Conservation (phyloP, 306 rosid species). For the Castanea crenata region DNA sequence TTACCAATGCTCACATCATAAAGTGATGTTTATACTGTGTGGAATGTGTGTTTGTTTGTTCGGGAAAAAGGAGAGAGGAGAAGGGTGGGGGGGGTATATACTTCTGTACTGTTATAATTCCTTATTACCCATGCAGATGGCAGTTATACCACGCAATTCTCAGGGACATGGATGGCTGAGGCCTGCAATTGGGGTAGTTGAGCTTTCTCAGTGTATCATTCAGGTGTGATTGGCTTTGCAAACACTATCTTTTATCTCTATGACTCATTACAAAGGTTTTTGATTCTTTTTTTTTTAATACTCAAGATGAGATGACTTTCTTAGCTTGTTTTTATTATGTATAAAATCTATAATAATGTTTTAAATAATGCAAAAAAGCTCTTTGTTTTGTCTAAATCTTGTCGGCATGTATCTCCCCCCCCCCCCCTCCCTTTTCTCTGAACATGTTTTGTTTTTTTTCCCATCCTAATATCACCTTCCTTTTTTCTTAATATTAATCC, state of each 20-base stretch:
- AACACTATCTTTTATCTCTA: not conserved
- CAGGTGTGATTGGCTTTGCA: slow-evolving; percentile 56
- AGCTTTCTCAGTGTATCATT: slow-evolving; percentile 93
- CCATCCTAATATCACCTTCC: not conserved
- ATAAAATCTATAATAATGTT: not conserved
- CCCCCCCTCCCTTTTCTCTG: not conserved
- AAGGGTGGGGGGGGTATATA: not conserved
- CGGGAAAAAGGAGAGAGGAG: no score
- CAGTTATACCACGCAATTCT: slow-evolving; percentile 85
- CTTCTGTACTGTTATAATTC: not conserved
- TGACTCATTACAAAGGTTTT: not conserved
- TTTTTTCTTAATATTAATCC: not conserved
- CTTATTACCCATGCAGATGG: slow-evolving; percentile 55
- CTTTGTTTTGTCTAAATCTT: not conserved
- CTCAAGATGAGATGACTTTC: not conserved
- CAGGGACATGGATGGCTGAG: slow-evolving; percentile 99
- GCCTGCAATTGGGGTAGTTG: slow-evolving; percentile 94
- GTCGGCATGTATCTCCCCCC: not conserved
- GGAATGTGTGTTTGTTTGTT: no score
- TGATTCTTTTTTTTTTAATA: not conserved
- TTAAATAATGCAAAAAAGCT: not conserved
- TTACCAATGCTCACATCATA: no score
- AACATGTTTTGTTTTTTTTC: not conserved
- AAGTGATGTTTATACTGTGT: no score
- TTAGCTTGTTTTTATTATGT: not conserved